Evolutionary conservation across 2,329 filamentous ascomycete genomes (phyloP).

Genomic region (Exophiala viscosa): DNA sequence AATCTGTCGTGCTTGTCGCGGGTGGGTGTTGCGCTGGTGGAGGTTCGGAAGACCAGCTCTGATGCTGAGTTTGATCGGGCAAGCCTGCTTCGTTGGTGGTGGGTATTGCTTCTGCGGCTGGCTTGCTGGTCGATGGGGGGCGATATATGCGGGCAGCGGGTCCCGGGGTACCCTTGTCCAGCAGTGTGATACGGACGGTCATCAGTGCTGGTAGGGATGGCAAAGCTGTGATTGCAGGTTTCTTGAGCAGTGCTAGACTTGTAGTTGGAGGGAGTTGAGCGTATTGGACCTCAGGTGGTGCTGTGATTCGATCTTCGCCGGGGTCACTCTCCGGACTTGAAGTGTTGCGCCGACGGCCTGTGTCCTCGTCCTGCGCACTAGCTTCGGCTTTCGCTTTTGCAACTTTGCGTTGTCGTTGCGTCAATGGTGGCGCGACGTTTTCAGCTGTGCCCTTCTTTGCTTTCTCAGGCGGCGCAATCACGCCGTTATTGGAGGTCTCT

Average conservation of each 20-base stretch:
- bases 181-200: conserved; percentile 64
- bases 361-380: conserved; percentile 5
- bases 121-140: conserved; percentile 53
- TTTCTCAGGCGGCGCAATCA: not conserved
- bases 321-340: conserved; percentile 21
- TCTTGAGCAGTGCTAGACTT: conserved; percentile 36
- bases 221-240: conserved; percentile 24
- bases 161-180: conserved; percentile 66
- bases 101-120: not conserved
- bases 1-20: conserved; percentile 4
- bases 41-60: conserved; percentile 14
- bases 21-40: conserved; percentile 9
- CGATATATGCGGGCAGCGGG: conserved; percentile 81
- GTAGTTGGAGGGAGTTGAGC: conserved; percentile 40
- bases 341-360: conserved; percentile 15
- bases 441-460: not conserved
- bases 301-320: conserved; percentile 7
- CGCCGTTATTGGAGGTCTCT: not conserved
- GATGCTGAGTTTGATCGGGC: conserved; percentile 1
- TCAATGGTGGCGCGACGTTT: conserved; percentile 6
- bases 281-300: conserved; percentile 32
- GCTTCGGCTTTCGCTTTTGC: conserved; percentile 14
- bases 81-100: not conserved
- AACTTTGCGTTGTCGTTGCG: conserved; percentile 26
- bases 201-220: conserved; percentile 42